Evolutionary conservation across 208 protist species (phyloP).

Genomic region (Jaenimonas drosophilae): DNA sequence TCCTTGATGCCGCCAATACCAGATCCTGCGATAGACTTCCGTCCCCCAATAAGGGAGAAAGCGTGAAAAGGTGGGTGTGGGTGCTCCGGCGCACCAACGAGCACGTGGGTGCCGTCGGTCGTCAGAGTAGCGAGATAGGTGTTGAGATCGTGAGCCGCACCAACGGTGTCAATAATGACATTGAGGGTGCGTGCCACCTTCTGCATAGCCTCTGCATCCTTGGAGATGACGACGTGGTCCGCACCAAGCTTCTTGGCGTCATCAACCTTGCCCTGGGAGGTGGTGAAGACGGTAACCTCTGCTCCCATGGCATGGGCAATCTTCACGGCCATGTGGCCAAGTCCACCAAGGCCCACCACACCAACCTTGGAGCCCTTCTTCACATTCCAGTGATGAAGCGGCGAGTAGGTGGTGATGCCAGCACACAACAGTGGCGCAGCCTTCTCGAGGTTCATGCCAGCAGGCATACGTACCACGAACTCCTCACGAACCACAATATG

Average conservation of each 20-base stretch:
- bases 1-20: conserved; percentile 55
- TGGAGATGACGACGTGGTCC: conserved; percentile 46
- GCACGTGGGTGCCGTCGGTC: conserved; percentile 31
- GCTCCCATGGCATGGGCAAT: conserved; percentile 71
- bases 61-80: conserved; percentile 26
- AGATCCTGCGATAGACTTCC: conserved; percentile 27
- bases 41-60: conserved; percentile 12
- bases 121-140: conserved; percentile 39
- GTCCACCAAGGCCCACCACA: conserved; percentile 78
- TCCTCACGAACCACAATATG: conserved; percentile 53
- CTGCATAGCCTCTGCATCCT: conserved; percentile 41
- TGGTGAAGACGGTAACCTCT: conserved; percentile 79
- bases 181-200: conserved; percentile 27
- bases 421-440: conserved; percentile 85
- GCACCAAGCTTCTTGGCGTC: conserved; percentile 57
- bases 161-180: conserved; percentile 63
- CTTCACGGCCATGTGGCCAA: conserved; percentile 89
- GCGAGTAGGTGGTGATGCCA: conserved; percentile 83
- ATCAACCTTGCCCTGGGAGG: conserved; percentile 41
- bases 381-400: conserved; percentile 58
- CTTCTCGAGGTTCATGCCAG: conserved; percentile 33
- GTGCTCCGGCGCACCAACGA: conserved; percentile 45
- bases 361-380: conserved; percentile 49
- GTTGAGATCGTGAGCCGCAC: conserved; percentile 26
- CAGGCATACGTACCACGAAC: conserved; percentile 62